Conservation (phyloP, 495 filamentous ascomycete species). For the Echria macrotheca region DNA sequence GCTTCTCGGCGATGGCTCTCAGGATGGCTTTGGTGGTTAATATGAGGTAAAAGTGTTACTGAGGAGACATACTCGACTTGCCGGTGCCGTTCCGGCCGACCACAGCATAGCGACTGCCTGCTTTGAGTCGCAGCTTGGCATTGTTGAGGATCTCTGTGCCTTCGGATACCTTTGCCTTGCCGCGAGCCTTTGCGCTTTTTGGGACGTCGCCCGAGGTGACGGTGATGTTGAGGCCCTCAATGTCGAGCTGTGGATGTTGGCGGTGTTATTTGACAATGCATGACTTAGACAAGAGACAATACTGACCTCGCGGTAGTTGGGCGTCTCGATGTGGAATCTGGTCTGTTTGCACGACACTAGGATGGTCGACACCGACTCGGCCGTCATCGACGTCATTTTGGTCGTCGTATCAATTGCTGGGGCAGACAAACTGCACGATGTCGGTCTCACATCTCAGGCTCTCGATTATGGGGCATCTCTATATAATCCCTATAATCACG, state of each 20-base stretch:
- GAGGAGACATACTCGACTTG: constrained; percentile 57
- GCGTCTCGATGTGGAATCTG: constrained; percentile 49
- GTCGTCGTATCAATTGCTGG: too few relatives aligned
- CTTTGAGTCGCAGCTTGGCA: constrained; percentile 63
- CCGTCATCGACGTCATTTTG: constrained; percentile 43
- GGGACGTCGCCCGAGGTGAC: constrained; percentile 45
- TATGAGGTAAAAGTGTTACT: background rate
- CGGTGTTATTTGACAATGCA: background rate
- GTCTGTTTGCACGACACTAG: constrained; percentile 53
- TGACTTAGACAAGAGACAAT: constrained; percentile 1
- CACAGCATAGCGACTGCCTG: constrained; percentile 65
- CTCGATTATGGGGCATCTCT: too few relatives aligned
- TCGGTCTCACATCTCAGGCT: too few relatives aligned
- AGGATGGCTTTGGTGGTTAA: constrained; percentile 52
- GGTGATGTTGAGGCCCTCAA: constrained; percentile 60
- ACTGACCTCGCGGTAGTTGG: constrained; percentile 49
- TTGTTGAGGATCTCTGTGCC: constrained; percentile 63
- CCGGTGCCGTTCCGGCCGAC: constrained; percentile 74
- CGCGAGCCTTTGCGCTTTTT: constrained; percentile 33
- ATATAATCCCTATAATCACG: too few relatives aligned
- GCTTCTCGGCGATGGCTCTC: constrained; percentile 67
- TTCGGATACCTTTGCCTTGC: constrained; percentile 47
- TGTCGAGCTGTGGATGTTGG: constrained; percentile 49
- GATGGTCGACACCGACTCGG: constrained; percentile 45
- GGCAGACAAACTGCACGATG: too few relatives aligned